phyloP scores from a whole-genome alignment of 2,329 filamentous ascomycete genomes.

The Calycina marina region DNA sequence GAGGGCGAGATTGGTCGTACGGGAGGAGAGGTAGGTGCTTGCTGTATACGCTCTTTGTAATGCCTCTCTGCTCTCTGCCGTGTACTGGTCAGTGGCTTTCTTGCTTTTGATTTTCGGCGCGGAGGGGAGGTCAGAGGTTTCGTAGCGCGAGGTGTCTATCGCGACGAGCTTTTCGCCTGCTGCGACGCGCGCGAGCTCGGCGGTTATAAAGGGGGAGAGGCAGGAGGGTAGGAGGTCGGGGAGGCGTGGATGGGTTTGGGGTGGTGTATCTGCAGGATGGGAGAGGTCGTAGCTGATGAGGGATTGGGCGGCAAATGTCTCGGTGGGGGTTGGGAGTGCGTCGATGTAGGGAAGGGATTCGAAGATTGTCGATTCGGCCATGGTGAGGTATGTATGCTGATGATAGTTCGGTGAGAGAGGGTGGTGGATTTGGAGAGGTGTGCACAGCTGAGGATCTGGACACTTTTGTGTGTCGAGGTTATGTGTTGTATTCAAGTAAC shows the following conservation, averaged over 20 bases:
- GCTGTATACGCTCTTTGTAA: conserved; percentile 37
- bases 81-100: conserved; percentile 12
- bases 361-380: conserved; percentile 17
- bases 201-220: conserved; percentile 51
- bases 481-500: too few species aligned
- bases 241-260: conserved; percentile 24
- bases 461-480: too few species aligned
- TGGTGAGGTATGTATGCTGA: conserved; percentile 7
- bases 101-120: conserved; percentile 12
- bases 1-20: conserved; percentile 14
- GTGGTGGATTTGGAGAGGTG: not conserved
- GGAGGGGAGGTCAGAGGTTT: conserved; percentile 53
- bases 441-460: too few species aligned
- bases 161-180: conserved; percentile 42
- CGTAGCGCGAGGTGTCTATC: conserved; percentile 72
- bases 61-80: conserved; percentile 15
- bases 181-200: conserved; percentile 55
- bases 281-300: conserved; percentile 54
- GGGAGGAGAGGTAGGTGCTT: conserved; percentile 37
- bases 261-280: not conserved
- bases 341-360: conserved; percentile 49
- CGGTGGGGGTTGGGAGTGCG: conserved; percentile 44
- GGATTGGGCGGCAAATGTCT: conserved; percentile 50
- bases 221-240: conserved; percentile 40
- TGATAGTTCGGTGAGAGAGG: not conserved